phyloP scores from a whole-genome alignment of 2,329 filamentous ascomycete species.

The Cladosporium sp. region DNA sequence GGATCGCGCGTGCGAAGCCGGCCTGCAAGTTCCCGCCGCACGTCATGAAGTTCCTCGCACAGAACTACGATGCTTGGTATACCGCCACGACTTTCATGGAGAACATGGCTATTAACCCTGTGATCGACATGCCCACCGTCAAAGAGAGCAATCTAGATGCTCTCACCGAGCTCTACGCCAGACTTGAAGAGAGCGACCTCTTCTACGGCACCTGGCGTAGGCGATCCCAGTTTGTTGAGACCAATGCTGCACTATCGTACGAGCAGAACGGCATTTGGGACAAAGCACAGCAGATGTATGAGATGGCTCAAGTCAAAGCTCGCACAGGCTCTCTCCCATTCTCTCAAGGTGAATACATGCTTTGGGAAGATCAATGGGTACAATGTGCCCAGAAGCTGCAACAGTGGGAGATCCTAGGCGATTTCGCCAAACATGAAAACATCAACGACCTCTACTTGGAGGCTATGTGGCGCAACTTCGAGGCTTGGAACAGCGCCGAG shows the following conservation, averaged over 20 bases:
- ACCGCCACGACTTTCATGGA: slow-evolving; percentile 88
- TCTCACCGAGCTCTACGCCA: slow-evolving; percentile 85
- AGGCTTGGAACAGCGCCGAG: slow-evolving; percentile 85
- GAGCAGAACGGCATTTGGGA: slow-evolving; percentile 99
- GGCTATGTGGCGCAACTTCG: slow-evolving; percentile 90
- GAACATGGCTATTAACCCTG: slow-evolving; percentile 76
- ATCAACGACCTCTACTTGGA: slow-evolving; percentile 94
- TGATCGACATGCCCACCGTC: slow-evolving; percentile 76
- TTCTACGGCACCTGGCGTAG: slow-evolving; percentile 97
- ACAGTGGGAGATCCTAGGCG: slow-evolving; percentile 96
- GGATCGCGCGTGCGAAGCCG: slow-evolving; percentile 76
- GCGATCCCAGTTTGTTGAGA: slow-evolving; percentile 93
- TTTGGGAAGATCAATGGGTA: slow-evolving; percentile 99
- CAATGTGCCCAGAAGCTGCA: slow-evolving; percentile 96
- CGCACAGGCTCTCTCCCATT: slow-evolving; percentile 94
- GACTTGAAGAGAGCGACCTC: slow-evolving; percentile 88
- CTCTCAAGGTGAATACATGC: slow-evolving; percentile 93
- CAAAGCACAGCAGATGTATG: slow-evolving; percentile 94
- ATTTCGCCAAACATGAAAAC: slow-evolving; percentile 98
- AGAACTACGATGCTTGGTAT: slow-evolving; percentile 96
- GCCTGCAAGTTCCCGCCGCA: slow-evolving; percentile 91
- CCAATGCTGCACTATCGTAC: slow-evolving; percentile 92
- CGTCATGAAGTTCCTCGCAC: slow-evolving; percentile 89
- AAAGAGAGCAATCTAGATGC: slow-evolving; percentile 95
- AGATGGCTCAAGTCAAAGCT: slow-evolving; percentile 94